Evolutionary conservation across 495 filamentous ascomycete genomes (phyloP), one percentile per base, ranked within the genome.

Genomic region (Bacidia rubella): DNA sequence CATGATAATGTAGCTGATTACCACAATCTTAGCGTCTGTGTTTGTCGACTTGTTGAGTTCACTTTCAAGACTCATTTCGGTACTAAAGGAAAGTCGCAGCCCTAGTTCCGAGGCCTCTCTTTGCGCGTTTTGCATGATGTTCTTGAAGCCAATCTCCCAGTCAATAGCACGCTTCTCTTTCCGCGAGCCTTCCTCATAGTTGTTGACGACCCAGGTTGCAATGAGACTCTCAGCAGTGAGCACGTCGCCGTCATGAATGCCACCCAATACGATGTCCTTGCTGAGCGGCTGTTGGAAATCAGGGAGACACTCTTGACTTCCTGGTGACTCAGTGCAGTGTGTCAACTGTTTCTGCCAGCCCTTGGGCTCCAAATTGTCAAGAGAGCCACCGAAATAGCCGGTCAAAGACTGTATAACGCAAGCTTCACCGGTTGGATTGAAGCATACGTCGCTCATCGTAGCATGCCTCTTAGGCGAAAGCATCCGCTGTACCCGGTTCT

Each of bases 1-100:
- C 92, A 98, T 98, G 66, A 95, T 85, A 55, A 97, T 77, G 68
- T 98, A 98, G 71, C 90, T 96, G 66, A 97, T 85, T 40, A 93
- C 83, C 12, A 98, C 81, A 57, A 98, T 97, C 66, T 90, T 95
- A 19, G 90, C 92, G 66, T 98, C 92, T 2, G 92, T 96, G 65
- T 98, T 98, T 32, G 87, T 95, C 11, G 85, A 90, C 66, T 97
- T 94, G 68, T 95, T 98, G 44, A 81, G 72, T 61, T 98, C 92
- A 62, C 94, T 75, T 61, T 97, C 90, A 26, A 98, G 65, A 62
- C 87, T 93, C 58, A 89, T 83, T 68, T 98, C 92, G 9, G 93
- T 92, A 20, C 82, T 93, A 71, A 95, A 98, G 7, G 87, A 95
- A 41, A 98, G 73, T 39, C 93, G 76, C 10, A 98, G 74, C 1